These are phyloP conservation scores for Sclerotinia trifoliorum DNA, from an alignment of 2,329 filamentous ascomycete genomes.

Conservation along the genomic window DNA sequence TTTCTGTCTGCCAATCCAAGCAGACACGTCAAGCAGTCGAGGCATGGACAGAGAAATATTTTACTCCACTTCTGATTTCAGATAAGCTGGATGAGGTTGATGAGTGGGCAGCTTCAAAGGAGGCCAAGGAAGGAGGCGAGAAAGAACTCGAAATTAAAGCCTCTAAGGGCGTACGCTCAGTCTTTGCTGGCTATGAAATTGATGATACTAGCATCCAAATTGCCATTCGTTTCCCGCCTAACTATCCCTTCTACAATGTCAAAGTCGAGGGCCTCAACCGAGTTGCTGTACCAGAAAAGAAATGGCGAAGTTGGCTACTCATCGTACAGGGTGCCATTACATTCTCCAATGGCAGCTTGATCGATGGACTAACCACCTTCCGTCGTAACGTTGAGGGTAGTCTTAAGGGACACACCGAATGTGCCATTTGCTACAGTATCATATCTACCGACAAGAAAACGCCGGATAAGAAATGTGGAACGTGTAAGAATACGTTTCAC, in stretches of 20 bases:
- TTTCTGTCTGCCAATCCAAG: constrained; percentile 74
- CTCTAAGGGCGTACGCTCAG: constrained; percentile 67
- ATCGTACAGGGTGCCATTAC: constrained; percentile 90
- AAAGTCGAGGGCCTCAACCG: constrained; percentile 74
- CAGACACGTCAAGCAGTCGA: constrained; percentile 79
- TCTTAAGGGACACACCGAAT: constrained; percentile 90
- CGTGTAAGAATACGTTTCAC: constrained; percentile 94
- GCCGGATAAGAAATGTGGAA: constrained; percentile 86
- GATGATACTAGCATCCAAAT: constrained; percentile 86
- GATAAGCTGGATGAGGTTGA: constrained; percentile 66
- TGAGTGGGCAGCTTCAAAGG: constrained; percentile 61
- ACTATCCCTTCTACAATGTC: constrained; percentile 80
- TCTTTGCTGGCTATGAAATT: constrained; percentile 80
- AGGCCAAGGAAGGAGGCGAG: constrained; percentile 49
- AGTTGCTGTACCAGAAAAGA: constrained; percentile 84
- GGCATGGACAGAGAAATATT: constrained; percentile 79
- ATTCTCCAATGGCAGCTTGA: constrained; percentile 84
- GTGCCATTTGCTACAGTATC: constrained; percentile 95
- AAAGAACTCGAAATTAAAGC: constrained; percentile 67
- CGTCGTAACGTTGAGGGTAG: constrained; percentile 82
- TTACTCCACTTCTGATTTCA: constrained; percentile 68
- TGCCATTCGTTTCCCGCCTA: constrained; percentile 73
- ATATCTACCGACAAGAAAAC: constrained; percentile 85
- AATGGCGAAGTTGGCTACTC: constrained; percentile 89
- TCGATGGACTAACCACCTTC: constrained; percentile 84